Base-by-base conservation (phyloP, 2,329 filamentous ascomycete genomes). In the Paecilomyces sp. region DNA sequence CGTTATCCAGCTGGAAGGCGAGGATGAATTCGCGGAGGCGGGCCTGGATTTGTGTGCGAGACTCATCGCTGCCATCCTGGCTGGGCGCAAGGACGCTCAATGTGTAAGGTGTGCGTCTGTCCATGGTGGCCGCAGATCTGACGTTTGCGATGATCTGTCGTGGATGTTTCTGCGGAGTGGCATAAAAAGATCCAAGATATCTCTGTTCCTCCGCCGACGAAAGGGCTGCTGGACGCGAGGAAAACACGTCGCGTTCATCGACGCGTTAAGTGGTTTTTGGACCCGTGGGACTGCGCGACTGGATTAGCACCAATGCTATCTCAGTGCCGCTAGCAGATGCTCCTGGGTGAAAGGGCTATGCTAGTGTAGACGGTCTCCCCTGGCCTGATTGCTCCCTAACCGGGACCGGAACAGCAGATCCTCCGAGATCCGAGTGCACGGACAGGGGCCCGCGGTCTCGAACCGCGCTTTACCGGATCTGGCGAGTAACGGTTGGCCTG, bases 1-100 rank as follows among this genome's bases (percentile, higher is more conserved):
- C 85, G 76, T 96, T 96, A 76, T 97, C 93, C 51, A 97, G 85
- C 71, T 93, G 87, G 73, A 97, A 99, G 67, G 93, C 90, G 60
- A 97, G 85, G 65, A 99, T 88, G 74, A 99, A 99, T 62, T 91
- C 88, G 70, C 94, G 87, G 62, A 99, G 84, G 71, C 91, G 87
- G 61, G 85, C 84, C 73, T 94, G 91, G 56, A 92, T 81, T 70
- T 91, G 85, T 28, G 85, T 81, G 60, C 88, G 83, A 60, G 84
- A 88, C 70, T 92, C 89, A 65, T 88, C 84, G 61, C 80, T 83
- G 50, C 86, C 84, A 67, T 86, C 85, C 63, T 83, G 83, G 65
- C 83, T 85, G 60, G 87, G 83, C 66, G 86, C 85, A 68, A 91
- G 91, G 63, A 97, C 87, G 70, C 88, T 92, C 67, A 93, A 82